Conservation (phyloP, 805 yeast species). For the Isabelozyma heimii region DNA sequence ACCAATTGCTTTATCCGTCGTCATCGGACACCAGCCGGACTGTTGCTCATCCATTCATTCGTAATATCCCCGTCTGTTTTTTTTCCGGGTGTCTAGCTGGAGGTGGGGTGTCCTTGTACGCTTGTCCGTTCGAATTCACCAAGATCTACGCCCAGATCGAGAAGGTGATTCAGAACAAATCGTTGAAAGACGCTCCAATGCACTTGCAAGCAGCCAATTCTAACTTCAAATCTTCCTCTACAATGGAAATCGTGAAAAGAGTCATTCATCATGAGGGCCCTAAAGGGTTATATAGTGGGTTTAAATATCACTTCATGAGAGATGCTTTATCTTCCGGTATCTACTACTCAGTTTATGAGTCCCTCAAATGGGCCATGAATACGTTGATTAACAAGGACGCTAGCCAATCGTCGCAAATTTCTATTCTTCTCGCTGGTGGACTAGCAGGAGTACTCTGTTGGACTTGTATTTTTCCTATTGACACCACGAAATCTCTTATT, state of each 20-base stretch:
- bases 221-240: conserved; percentile 14
- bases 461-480: conserved; percentile 75
- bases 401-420: conserved; percentile 23
- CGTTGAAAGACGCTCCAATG: conserved; percentile 11
- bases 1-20: conserved; percentile 10
- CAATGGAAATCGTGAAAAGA: conserved; percentile 45
- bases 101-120: conserved; percentile 55
- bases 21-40: not conserved
- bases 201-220: conserved; percentile 9
- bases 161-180: conserved; percentile 34
- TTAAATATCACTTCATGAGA: conserved; percentile 60
- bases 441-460: conserved; percentile 73
- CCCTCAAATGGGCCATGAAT: conserved; percentile 54
- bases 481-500: conserved; percentile 71
- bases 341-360: conserved; percentile 74
- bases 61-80: conserved; percentile 43
- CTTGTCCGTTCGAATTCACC: conserved; percentile 85
- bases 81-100: conserved; percentile 69
- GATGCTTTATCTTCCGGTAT: conserved; percentile 72
- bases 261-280: conserved; percentile 60
- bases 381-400: conserved; percentile 23
- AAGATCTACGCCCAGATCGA: conserved; percentile 77
- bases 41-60: conserved; percentile 36
- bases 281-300: conserved; percentile 70
- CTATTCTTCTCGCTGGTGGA: conserved; percentile 64